phyloP scores from a whole-genome alignment of 1,284 basidiomycete genomes.

The Inonotus hispidus region DNA sequence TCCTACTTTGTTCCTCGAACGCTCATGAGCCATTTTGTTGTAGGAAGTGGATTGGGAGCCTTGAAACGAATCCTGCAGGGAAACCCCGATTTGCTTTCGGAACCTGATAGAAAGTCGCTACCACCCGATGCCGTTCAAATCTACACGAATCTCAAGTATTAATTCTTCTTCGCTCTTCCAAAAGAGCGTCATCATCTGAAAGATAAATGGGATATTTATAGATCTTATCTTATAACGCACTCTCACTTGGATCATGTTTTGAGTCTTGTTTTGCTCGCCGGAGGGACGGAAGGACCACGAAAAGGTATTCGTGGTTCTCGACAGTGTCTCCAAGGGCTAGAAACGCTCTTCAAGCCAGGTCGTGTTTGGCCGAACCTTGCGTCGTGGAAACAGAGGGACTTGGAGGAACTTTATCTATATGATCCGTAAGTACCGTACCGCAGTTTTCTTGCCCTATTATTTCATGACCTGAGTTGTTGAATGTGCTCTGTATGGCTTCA shows the following conservation, averaged over 20 bases:
- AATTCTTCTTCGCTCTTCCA: slow-evolving; percentile 1
- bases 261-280: slow-evolving; percentile 71
- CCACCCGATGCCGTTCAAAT: slow-evolving; percentile 38
- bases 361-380: slow-evolving; percentile 81
- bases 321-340: slow-evolving; percentile 61
- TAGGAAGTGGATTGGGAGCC: slow-evolving; percentile 70
- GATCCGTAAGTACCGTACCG: slow-evolving; percentile 45
- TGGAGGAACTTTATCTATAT: slow-evolving; percentile 52
- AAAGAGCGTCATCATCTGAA: background rate
- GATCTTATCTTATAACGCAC: slow-evolving; percentile 74
- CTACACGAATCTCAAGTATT: slow-evolving; percentile 55
- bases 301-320: slow-evolving; percentile 62
- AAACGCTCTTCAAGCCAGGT: slow-evolving; percentile 66
- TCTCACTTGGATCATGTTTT: slow-evolving; percentile 80
- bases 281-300: slow-evolving; percentile 54
- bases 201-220: slow-evolving; percentile 25
- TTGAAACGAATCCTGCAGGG: slow-evolving; percentile 47
- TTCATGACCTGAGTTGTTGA: background rate
- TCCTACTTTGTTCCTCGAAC: background rate
- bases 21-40: background rate
- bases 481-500: background rate
- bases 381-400: slow-evolving; percentile 60
- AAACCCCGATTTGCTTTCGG: slow-evolving; percentile 48
- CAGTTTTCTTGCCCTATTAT: slow-evolving; percentile 22
- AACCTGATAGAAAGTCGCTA: slow-evolving; percentile 20